Conservation (phyloP, 192 early-diverging fungal species). For the Linnemannia schmuckeri region DNA sequence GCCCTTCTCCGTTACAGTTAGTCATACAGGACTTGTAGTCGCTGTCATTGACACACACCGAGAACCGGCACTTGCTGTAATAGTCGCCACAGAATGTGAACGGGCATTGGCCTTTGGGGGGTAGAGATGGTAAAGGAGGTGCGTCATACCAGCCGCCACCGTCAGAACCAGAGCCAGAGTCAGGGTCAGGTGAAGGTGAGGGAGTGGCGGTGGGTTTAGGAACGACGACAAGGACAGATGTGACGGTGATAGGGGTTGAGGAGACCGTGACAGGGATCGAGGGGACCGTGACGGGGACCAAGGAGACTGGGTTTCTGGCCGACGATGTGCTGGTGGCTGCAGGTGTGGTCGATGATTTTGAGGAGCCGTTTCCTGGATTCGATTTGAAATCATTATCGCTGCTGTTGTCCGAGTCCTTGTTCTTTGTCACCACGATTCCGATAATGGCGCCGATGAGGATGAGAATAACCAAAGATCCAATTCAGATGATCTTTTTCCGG, state of each 20-base stretch:
- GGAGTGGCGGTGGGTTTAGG: neutral
- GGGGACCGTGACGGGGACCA: neutral
- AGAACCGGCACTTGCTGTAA: neutral
- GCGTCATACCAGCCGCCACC: neutral
- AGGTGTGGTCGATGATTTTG: neutral
- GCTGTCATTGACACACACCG: neutral
- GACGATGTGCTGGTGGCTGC: neutral
- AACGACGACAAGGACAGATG: neutral
- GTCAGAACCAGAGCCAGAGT: no score
- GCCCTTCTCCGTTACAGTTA: neutral
- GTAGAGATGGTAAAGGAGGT: neutral
- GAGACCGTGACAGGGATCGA: neutral
- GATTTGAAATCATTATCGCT: no score
- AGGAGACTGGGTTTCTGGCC: neutral
- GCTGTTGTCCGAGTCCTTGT: neutral
- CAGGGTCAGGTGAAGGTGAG: neutral
- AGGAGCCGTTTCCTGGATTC: neutral
- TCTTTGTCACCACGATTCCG: neutral
- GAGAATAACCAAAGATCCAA: neutral
- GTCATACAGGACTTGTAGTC: neutral
- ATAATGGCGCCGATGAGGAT: neutral
- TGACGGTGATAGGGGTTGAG: neutral
- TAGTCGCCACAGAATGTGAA: neutral
- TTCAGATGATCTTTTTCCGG: neutral
- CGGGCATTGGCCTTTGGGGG: neutral